Evolutionary conservation across 176 grass and related monocot genomes (phyloP), one percentile per base, ranked within the genome.

Genomic region (Rhipidocladum racemiflorum): DNA sequence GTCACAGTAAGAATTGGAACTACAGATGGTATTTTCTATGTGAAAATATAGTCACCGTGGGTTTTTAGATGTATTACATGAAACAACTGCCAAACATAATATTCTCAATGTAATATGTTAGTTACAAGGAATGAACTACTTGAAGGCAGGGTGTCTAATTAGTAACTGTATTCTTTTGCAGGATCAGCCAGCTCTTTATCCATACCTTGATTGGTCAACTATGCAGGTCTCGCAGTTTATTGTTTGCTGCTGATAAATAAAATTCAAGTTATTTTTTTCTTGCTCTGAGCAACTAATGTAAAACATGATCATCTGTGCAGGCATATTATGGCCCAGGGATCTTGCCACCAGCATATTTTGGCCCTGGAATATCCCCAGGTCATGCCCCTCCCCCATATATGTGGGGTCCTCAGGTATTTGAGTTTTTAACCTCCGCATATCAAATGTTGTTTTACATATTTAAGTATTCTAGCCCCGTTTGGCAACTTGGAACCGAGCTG

Each of bases 291-390:
- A 77, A 61, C 14, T 21, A 7, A 55, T 42, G n/a, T 57, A 83
- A 73, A 55, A 48, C 38, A 62, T 59, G 4, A 53, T 79, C 27
- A 59, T 89, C 53, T 48, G 14, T 88, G 35, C 68, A 97, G 94
- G 81, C 92, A 79, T 94, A 92, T 85, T 97, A 94, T 85, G 94
- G 92, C 28, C 88, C 83, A 42, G 94, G 90, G 76, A 75, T 97
- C n/a, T 73, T 92, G 46, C 94, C 94, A 27, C 83, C 88, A 56
- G 61, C 90, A 61, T 92, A 81, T 84, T 87, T 92, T 56, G 73
- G 80, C 64, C 45, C 84, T 73, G 80, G 87, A 77, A 42, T 87
- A 61, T 63, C 86, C 1, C 59, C 85, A 70, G 87, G 87, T 78
- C 88, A 92, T 66, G 65, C 68, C 49, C 90, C 90, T 75, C 83